Conservation (phyloP, 805 yeast species). For the Maudiozyma bulderi region DNA sequence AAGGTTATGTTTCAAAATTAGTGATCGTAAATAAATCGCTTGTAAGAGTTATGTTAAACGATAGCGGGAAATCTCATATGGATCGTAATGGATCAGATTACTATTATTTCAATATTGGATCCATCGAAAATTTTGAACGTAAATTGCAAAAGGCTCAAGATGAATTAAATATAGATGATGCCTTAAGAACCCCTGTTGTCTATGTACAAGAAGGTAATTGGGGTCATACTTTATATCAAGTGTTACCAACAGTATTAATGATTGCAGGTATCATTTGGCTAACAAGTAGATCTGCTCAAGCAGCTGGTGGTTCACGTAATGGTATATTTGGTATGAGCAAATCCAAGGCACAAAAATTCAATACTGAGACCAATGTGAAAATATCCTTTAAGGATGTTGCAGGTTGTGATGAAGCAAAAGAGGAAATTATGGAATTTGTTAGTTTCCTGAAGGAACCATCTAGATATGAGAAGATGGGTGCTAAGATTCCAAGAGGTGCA, state of each 20-base stretch:
- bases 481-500: constrained; percentile 97
- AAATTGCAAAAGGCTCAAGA: constrained; percentile 69
- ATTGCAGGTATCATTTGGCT: constrained; percentile 84
- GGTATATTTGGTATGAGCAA: constrained; percentile 88
- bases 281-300: constrained; percentile 49
- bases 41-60: constrained; percentile 63
- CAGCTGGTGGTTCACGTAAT: constrained; percentile 46
- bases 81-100: constrained; percentile 27
- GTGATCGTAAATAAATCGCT: constrained; percentile 66
- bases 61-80: constrained; percentile 45
- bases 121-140: constrained; percentile 79
- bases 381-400: constrained; percentile 91
- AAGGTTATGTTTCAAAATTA: constrained; percentile 65
- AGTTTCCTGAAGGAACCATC: constrained; percentile 82
- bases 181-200: constrained; percentile 68
- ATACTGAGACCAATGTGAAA: constrained; percentile 83
- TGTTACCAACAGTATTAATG: constrained; percentile 81
- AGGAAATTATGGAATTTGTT: constrained; percentile 96
- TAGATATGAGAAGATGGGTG: constrained; percentile 88
- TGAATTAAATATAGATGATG: constrained; percentile 49
- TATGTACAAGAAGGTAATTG: constrained; percentile 66
- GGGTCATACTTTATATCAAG: constrained; percentile 53
- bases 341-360: constrained; percentile 82
- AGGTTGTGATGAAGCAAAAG: constrained; percentile 94
- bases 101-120: constrained; percentile 71